Evolutionary conservation across 148 eudicot species (phyloP).

Genomic region (Selenicereus undatus): DNA sequence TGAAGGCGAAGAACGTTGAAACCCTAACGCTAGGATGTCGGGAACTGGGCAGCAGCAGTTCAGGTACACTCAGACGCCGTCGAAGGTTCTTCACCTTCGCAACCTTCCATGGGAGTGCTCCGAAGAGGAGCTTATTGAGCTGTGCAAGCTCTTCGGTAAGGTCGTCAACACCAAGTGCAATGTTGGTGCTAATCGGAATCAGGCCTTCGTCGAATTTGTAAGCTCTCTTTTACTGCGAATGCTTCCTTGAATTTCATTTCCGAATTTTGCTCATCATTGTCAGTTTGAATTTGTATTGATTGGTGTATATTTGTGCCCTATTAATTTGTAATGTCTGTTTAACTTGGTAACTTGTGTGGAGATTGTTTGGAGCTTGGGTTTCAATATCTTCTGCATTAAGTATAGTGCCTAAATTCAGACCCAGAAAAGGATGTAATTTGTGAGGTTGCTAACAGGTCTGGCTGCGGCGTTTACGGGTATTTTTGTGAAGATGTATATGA

Average conservation of each 20-base stretch:
- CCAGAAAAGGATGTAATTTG: not conserved
- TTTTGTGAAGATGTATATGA: not conserved
- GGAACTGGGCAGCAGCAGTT: conserved; percentile 50
- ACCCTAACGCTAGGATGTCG: conserved; percentile 36
- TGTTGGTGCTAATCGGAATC: conserved; percentile 79
- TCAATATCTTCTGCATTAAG: not conserved
- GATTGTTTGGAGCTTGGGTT: not conserved
- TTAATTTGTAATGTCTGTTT: not conserved
- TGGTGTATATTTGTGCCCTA: not conserved
- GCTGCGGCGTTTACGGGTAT: not conserved
- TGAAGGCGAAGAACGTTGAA: not conserved
- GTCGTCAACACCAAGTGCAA: conserved; percentile 74
- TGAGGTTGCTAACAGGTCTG: no score
- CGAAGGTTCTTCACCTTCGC: conserved; percentile 73
- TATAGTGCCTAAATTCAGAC: not conserved
- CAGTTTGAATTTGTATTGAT: not conserved
- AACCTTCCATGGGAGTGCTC: conserved; percentile 83
- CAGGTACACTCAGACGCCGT: conserved; percentile 74
- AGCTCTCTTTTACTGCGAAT: not conserved
- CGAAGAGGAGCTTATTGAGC: conserved; percentile 69
- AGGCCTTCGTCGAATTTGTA: conserved; percentile 77
- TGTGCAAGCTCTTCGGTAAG: conserved; percentile 68
- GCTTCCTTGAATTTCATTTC: not conserved
- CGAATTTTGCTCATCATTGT: not conserved
- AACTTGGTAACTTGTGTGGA: not conserved